Evolutionary conservation across 768 basidiomycete genomes (phyloP), one percentile per base, ranked within the genome.

Genomic region (Pleurotus pulmonarius): DNA sequence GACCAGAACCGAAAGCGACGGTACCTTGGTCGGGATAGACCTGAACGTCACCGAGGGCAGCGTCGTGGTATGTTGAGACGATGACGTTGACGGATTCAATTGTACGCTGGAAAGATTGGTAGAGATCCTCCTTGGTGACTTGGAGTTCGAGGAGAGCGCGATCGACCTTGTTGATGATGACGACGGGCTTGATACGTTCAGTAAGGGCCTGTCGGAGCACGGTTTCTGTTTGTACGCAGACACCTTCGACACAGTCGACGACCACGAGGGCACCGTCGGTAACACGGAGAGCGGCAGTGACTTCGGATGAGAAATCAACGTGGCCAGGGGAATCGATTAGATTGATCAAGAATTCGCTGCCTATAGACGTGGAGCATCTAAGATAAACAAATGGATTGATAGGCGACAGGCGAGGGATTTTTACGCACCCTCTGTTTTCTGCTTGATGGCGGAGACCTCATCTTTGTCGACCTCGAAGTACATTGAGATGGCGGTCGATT

Each of bases 231-330:
- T 99, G 97, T 41, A 98, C 97, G 73, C 96, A 99, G 69, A 98
- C 97, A 79, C 97, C 97, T 71, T 99, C 97, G 66, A 99, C 88
- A 75, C 94, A 97, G 75, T 99, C 97, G 68, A 99, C 97, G 72
- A 99, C 97, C 67, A 99, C 97, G 64, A 99, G 90, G 58, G 97
- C 97, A 81, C 96, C 97, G 63, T 99, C 97, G 61, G 97, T 99
- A 68, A 99, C 97, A 79, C 97, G 97, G 70, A 99, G 93, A 62
- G 97, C 97, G 60, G 97, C 97, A 2, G 97, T 99, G 66, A 99
- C 97, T 76, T 99, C 97, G 52, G 97, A 98, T 34, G 97, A 99
- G 83, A 99, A 99, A 74, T 99, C 97, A 74, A 99, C 97, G 85
- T 99, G 97, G 67, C 97, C 97, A 54, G 97, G 97, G 6, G 95